A percentile compares a stretch with the other conserved stretches of the same genome.
Evolutionary conservation across 2,329 filamentous ascomycete genomes (phyloP).

Genomic region (Pochonia chlamydosporia): DNA sequence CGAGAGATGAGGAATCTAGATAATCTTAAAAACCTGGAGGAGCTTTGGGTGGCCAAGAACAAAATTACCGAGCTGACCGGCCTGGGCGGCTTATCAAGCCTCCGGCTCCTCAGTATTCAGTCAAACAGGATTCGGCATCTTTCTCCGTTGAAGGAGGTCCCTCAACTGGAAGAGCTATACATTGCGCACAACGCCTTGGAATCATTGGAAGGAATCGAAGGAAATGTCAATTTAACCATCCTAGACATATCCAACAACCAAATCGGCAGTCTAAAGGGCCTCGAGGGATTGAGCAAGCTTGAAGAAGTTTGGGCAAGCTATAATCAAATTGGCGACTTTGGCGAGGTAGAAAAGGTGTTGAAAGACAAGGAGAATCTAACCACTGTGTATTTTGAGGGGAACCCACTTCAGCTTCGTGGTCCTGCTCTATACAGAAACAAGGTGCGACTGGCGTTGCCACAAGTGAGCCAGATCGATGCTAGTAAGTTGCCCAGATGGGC

Average conservation of each 20-base stretch:
- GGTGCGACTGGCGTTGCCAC: conserved; percentile 77
- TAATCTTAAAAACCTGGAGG: conserved; percentile 67
- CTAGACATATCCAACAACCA: conserved; percentile 89
- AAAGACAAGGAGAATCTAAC: conserved; percentile 72
- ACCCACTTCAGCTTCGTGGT: conserved; percentile 73
- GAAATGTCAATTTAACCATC: conserved; percentile 62
- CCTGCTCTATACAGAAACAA: conserved; percentile 94
- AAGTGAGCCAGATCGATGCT: conserved; percentile 91
- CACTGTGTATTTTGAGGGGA: conserved; percentile 96
- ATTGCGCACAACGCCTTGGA: conserved; percentile 91
- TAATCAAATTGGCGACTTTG: conserved; percentile 74
- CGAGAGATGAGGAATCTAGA: conserved; percentile 83
- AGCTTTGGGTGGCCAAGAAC: conserved; percentile 94
- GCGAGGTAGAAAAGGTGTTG: conserved; percentile 73
- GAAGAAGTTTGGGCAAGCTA: conserved; percentile 95
- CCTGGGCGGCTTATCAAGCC: conserved; percentile 66
- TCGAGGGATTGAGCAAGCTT: conserved; percentile 62
- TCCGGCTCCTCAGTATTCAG: conserved; percentile 88
- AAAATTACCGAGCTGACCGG: conserved; percentile 83
- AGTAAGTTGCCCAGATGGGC: conserved; percentile 56
- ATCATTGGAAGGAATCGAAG: conserved; percentile 66
- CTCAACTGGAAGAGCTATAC: conserved; percentile 85
- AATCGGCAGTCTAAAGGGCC: conserved; percentile 66
- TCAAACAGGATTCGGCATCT: conserved; percentile 85
- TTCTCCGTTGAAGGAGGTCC: conserved; percentile 65